Evolutionary conservation across 768 basidiomycete genomes (phyloP), one percentile per base, ranked within the genome.

Genomic region (Russula griseocarnosa): DNA sequence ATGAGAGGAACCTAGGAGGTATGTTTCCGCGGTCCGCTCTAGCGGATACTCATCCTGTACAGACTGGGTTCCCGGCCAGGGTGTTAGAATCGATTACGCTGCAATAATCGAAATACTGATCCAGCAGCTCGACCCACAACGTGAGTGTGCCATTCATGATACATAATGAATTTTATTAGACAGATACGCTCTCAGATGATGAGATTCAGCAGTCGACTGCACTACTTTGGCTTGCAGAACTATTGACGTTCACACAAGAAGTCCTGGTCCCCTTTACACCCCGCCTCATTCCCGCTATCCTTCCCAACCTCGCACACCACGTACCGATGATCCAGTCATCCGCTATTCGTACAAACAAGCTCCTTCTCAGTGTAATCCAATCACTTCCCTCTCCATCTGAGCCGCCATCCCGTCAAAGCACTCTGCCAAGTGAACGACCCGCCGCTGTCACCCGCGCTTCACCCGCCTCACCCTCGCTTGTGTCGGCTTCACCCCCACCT

Each of bases 251-350:
- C 69, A 88, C 87, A 1, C 86, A 90, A 59, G 92, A 94, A 72
- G 92, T 95, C 59, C 92, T 98, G 82, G 84, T 98, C 30, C 90
- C 92, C 2, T 97, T 97, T 71, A 93, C 94, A 0, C 94, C 97
- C 1, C 86, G 92, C 46, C 86, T 99, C 51, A 88, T 99, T 50
- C 88, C 91, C 10, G 92, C 92, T 10, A 90, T 99, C 62, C 82
- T 99, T 18, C 94, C 94, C 9, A 97, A 96, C 70, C 86, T 99
- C 54, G 94, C 96, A 0, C 93, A 96, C 67, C 92, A 94, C 70
- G 89, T 88, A 55, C 78, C 85, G 0, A 88, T 88, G 81, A 98
- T 98, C 64, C 92, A 95, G 70, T 81, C 85, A 1, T 90, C 88
- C 4, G 97, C 97, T 1, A 81, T 84, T 51, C 84, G 87, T 38